Conservation (phyloP, 768 basidiomycete genomes). For the Podaxis rugospora region DNA sequence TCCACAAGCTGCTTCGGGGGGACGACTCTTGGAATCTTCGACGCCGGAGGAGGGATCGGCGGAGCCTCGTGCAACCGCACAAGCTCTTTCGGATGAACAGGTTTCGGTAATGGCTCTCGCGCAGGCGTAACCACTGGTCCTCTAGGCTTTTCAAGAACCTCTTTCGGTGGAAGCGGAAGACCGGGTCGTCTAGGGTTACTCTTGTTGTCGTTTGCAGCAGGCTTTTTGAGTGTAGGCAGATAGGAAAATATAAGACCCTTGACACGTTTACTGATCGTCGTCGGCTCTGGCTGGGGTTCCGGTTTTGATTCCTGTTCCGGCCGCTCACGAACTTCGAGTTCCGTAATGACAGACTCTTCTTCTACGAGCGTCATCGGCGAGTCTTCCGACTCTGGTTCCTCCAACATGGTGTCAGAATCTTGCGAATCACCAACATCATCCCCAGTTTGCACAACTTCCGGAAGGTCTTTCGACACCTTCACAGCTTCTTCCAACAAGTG, state of each 20-base stretch:
- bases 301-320: background rate
- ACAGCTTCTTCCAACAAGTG: conserved; percentile 54
- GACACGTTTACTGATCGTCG: conserved; percentile 44
- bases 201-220: conserved; percentile 19
- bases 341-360: background rate
- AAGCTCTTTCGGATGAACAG: conserved; percentile 57
- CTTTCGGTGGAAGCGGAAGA: conserved; percentile 53
- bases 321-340: background rate
- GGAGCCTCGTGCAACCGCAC: conserved; percentile 59
- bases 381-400: conserved; percentile 1
- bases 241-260: conserved; percentile 60
- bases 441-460: background rate
- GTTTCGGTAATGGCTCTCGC: conserved; percentile 41
- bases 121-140: conserved; percentile 58
- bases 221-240: conserved; percentile 46
- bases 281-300: conserved; percentile 13
- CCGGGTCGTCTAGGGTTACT: conserved; percentile 28
- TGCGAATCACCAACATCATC: background rate
- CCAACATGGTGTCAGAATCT: background rate
- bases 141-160: conserved; percentile 43
- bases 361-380: conserved; percentile 7
- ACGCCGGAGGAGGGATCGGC: conserved; percentile 28
- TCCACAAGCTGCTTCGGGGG: conserved; percentile 49
- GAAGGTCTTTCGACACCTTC: conserved; percentile 27
- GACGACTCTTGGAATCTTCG: conserved; percentile 38